These are phyloP conservation scores for Quercus suber DNA, from an alignment of 306 rosid genomes.

Conservation along the genomic window DNA sequence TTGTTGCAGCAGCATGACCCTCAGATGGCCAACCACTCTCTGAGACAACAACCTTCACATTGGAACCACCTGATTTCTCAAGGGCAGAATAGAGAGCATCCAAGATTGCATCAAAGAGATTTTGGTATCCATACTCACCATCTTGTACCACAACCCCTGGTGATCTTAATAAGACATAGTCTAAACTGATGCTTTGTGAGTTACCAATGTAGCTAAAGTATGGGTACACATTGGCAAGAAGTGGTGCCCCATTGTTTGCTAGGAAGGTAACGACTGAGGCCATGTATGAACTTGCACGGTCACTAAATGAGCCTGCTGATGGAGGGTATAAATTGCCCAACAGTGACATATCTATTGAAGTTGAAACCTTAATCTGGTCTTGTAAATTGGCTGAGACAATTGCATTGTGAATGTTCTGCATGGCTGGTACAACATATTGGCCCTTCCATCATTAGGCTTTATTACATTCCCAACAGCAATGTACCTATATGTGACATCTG, in stretches of 20 bases:
- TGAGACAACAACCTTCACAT: constrained; percentile 46
- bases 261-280: constrained; percentile 40
- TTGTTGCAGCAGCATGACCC: constrained; percentile 34
- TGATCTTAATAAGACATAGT: constrained; percentile 42
- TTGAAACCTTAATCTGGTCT: constrained; percentile 50
- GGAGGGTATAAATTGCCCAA: constrained; percentile 43
- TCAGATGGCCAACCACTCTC: constrained; percentile 82
- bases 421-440: constrained; percentile 30
- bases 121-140: constrained; percentile 33
- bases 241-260: constrained; percentile 39
- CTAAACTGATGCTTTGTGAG: background rate
- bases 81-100: constrained; percentile 55
- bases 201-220: constrained; percentile 29
- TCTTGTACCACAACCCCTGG: constrained; percentile 14
- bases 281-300: constrained; percentile 17
- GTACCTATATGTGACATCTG: constrained; percentile 35
- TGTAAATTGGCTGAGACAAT: constrained; percentile 37
- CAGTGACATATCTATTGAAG: constrained; percentile 27
- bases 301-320: constrained; percentile 26
- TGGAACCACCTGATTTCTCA: constrained; percentile 38
- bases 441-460: background rate
- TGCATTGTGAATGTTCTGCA: constrained; percentile 35
- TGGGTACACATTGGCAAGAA: constrained; percentile 63
- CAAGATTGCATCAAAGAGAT: constrained; percentile 42
- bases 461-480: constrained; percentile 50